Percentiles rank a stretch among this genome's conserved stretches.
Conservation (phyloP, 1,284 basidiomycete genomes). For the Boletus semigastroideus region DNA sequence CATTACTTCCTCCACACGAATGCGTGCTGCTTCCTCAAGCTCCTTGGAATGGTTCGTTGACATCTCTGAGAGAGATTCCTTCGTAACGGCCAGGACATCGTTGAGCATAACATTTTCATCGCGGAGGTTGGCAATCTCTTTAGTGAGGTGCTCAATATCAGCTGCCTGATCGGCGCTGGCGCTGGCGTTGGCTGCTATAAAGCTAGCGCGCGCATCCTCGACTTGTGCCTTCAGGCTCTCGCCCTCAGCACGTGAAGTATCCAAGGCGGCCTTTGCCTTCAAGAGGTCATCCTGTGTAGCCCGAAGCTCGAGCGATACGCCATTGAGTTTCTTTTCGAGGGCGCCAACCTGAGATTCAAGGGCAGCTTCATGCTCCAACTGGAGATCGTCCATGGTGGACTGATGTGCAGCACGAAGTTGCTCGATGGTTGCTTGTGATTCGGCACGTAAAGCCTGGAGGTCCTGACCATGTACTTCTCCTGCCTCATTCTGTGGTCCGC, state of each 20-base stretch:
- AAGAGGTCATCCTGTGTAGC: constrained; percentile 78
- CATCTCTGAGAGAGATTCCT: constrained; percentile 68
- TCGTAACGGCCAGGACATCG: constrained; percentile 68
- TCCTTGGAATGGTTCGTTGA: constrained; percentile 67
- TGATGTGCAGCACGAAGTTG: constrained; percentile 66
- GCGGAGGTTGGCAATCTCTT: constrained; percentile 54
- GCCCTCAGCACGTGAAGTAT: constrained; percentile 52
- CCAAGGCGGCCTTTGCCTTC: constrained; percentile 64
- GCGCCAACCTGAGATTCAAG: constrained; percentile 57
- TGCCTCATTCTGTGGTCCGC: constrained; percentile 56
- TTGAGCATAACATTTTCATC: constrained; percentile 42
- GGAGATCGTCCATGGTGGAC: constrained; percentile 56
- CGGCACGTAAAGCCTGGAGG: constrained; percentile 63
- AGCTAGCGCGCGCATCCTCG: constrained; percentile 54
- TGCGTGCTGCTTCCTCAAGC: constrained; percentile 67
- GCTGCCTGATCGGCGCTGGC: constrained; percentile 48
- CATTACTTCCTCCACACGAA: constrained; percentile 66
- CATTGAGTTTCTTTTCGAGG: constrained; percentile 65
- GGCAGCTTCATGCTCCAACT: constrained; percentile 57
- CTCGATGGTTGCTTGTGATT: constrained; percentile 63
- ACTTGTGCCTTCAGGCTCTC: constrained; percentile 58
- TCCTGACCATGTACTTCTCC: constrained; percentile 66
- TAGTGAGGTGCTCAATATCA: constrained; percentile 54
- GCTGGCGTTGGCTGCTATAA: constrained; percentile 39
- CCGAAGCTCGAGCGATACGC: constrained; percentile 67